Evolutionary conservation across 352 stramenopile genomes (phyloP), one percentile per base, ranked within the genome.

Genomic region (Pythium periplocum): DNA sequence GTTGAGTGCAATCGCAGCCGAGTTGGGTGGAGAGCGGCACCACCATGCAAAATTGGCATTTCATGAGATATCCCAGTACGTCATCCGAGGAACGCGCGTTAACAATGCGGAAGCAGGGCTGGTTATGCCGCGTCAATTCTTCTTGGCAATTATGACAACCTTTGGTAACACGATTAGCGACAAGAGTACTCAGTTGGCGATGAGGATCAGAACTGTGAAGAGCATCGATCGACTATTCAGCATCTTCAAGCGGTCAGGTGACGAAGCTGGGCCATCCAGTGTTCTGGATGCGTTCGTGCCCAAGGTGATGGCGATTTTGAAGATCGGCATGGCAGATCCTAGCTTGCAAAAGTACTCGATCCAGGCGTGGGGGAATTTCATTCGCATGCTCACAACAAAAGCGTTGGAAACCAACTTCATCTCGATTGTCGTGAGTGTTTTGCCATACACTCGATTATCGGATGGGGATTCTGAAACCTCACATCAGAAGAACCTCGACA

Each of bases 221-320:
- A 89, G 83, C 47, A 88, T 94, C 34, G 66, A 87, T 38, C 59
- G 68, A 35, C 69, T 96, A 2, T 71, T 96, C 8, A 68, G 68
- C 31, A 59, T 95, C 12, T 86, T 87, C 46, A 73, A 75, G 5
- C 63, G 53, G 9, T 8, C 52, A 9, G 45, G 73, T 36, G 62
- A 68, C n/a, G 44, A 48, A 12, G 54, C 76, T n/a, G 17, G 17
- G 17, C 0, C 17, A 26, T 45, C 62, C 42, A 57, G 59, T 47
- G 62, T 53, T 10, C 61, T 95, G 7, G 86, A 96, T 55, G 59
- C 80, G 17, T 96, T 90, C 62, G 73, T 96, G 11, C 86, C 86
- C 2, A 96, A 96, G 61, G 82, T 96, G 38, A 96, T 96, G 86
- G 86, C 83, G 30, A 94, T 83, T 26, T 63, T 96, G 4, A 96